phyloP scores from a whole-genome alignment of 108 stramenopile species.

The Schizochytrium sp. region DNA sequence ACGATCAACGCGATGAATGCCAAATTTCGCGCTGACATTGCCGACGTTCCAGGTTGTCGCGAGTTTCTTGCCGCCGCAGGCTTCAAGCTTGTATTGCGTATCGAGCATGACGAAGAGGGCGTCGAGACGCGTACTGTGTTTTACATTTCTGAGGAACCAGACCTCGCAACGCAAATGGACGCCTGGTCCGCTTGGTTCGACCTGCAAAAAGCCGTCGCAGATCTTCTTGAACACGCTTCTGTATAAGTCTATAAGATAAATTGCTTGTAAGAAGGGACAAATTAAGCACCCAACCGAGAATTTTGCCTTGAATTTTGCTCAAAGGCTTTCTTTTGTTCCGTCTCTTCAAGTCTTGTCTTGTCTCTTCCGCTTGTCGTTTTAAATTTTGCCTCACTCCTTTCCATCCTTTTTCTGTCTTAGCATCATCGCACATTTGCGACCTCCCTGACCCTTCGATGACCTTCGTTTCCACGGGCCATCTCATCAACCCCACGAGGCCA shows the following conservation, averaged over 20 bases:
- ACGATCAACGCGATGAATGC: not conserved
- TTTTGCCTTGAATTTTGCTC: too few relatives aligned
- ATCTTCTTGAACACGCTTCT: not conserved
- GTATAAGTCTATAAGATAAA: not conserved
- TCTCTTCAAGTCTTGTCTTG: too few relatives aligned
- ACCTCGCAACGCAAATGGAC: slow-evolving; percentile 1
- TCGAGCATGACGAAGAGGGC: not conserved
- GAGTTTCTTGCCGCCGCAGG: not conserved
- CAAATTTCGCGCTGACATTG: not conserved
- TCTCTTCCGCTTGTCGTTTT: too few relatives aligned
- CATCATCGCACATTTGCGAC: too few relatives aligned
- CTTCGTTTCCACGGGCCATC: too few relatives aligned
- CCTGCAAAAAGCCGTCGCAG: not conserved
- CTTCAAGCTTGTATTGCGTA: not conserved
- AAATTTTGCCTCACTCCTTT: too few relatives aligned
- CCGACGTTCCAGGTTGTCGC: not conserved
- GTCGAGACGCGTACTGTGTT: not conserved
- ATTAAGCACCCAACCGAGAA: too few relatives aligned
- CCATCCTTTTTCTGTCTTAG: too few relatives aligned
- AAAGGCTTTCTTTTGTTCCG: too few relatives aligned
- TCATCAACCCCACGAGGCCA: too few relatives aligned
- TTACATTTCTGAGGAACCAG: not conserved
- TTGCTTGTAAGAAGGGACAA: too few relatives aligned
- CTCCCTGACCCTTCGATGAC: too few relatives aligned
- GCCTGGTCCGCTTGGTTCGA: slow-evolving; percentile 1